These are phyloP conservation scores for Fusarium falciforme DNA, from an alignment of 2,329 filamentous ascomycete species.

Conservation along the genomic window DNA sequence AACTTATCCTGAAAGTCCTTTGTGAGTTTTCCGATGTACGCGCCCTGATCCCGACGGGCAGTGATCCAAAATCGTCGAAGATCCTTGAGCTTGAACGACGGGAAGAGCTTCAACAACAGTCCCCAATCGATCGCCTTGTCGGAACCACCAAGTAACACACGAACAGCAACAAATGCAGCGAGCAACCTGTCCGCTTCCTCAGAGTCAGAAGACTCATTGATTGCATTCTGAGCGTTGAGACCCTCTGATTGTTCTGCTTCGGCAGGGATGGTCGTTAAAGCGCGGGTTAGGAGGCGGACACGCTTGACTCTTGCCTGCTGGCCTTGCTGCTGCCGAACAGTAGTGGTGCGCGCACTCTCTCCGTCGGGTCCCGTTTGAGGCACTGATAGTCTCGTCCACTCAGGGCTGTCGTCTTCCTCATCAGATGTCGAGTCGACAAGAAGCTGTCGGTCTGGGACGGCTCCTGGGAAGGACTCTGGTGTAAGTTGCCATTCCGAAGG, in stretches of 20 bases:
- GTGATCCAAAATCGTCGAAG: constrained; percentile 67
- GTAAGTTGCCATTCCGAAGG: constrained; percentile 42
- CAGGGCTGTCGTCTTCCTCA: constrained; percentile 30
- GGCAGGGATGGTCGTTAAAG: constrained; percentile 43
- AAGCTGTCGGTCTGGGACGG: constrained; percentile 12
- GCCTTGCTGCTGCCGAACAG: not conserved
- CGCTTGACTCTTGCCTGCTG: constrained; percentile 41
- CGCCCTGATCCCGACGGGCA: constrained; percentile 62
- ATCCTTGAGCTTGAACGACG: constrained; percentile 61
- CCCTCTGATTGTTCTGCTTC: constrained; percentile 3
- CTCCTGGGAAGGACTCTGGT: constrained; percentile 20
- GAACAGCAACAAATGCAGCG: constrained; percentile 68
- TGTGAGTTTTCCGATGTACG: constrained; percentile 65
- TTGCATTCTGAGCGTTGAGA: not conserved
- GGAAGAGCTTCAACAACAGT: constrained; percentile 66
- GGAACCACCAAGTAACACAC: constrained; percentile 69
- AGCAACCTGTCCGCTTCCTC: constrained; percentile 54
- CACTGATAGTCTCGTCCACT: constrained; percentile 27
- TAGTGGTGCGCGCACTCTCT: not conserved
- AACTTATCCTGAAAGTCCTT: constrained; percentile 74
- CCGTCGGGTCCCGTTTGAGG: not conserved
- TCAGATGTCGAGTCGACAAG: constrained; percentile 24
- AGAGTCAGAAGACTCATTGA: constrained; percentile 25
- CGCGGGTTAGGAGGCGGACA: constrained; percentile 45
- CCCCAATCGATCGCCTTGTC: constrained; percentile 72